Evolutionary conservation across 1,284 basidiomycete species (phyloP).

Genomic region (Apiotrichum montevideense): DNA sequence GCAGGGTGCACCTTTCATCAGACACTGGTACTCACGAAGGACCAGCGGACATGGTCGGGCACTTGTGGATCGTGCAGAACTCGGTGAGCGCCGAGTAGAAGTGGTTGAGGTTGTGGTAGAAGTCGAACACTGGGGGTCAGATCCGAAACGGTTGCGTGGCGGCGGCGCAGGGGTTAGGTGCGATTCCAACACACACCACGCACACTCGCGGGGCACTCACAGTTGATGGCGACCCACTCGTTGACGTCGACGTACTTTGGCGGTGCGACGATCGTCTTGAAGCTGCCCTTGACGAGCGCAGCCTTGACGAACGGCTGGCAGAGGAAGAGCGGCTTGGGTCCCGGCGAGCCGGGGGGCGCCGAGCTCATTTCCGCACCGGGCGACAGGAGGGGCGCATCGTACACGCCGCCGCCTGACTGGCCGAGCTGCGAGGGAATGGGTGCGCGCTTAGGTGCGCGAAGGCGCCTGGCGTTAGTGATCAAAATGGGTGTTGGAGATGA

Average conservation of each 20-base stretch:
- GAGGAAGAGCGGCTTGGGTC: conserved; percentile 65
- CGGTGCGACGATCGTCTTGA: conserved; percentile 96
- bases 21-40: conserved; percentile 56
- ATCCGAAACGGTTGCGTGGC: background rate
- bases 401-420: conserved; percentile 19
- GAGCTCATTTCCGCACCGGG: conserved; percentile 31
- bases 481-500: background rate
- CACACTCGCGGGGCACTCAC: conserved; percentile 52
- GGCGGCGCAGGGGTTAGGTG: background rate
- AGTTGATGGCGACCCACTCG: conserved; percentile 98
- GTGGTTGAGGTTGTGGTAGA: conserved; percentile 93
- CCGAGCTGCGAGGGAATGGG: conserved; percentile 23
- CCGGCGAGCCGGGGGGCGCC: conserved; percentile 14
- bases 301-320: conserved; percentile 94
- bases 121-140: conserved; percentile 68
- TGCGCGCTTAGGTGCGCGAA: conserved; percentile 44
- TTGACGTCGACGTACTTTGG: conserved; percentile 96
- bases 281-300: conserved; percentile 94
- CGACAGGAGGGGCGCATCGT: conserved; percentile 36
- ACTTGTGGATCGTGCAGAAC: conserved; percentile 82
- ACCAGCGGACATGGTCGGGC: conserved; percentile 91
- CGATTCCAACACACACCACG: too few species aligned
- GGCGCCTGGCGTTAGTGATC: conserved; percentile 27
- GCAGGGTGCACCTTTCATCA: too few species aligned
- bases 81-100: conserved; percentile 95